Percentiles rank a stretch among this genome's conserved stretches.
phyloP scores from a whole-genome alignment of 1,139 yeast species.

The Debaryomycetaceae sp. region DNA sequence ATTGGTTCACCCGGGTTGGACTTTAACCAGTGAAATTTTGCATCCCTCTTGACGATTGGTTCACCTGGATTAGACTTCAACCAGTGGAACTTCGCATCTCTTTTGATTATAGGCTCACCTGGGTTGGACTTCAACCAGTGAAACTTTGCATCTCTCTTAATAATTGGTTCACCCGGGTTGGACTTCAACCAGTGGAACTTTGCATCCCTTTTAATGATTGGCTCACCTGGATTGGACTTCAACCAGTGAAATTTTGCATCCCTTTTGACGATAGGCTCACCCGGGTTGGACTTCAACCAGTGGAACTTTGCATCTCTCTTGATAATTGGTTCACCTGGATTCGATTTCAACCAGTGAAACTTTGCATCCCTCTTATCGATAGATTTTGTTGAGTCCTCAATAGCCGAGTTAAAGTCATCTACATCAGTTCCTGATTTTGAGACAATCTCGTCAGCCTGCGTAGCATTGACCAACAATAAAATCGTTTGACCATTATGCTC shows the following conservation, averaged over 20 bases:
- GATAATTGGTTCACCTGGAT: conserved; percentile 12
- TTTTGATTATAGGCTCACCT: conserved; percentile 13
- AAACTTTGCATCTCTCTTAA: conserved; percentile 1
- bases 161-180: conserved; percentile 5
- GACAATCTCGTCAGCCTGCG: conserved; percentile 12
- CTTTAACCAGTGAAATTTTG: conserved; percentile 7
- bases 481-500: conserved; percentile 13
- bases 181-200: conserved; percentile 7
- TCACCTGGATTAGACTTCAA: conserved; percentile 9
- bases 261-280: conserved; percentile 10
- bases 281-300: conserved; percentile 10
- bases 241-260: conserved; percentile 12
- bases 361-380: conserved; percentile 7
- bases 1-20: conserved; percentile 6
- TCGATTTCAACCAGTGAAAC: conserved; percentile 14
- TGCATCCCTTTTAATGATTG: conserved; percentile 9
- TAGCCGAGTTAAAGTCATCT: conserved; percentile 4
- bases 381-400: conserved; percentile 3
- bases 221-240: conserved; percentile 9
- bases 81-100: conserved; percentile 13
- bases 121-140: conserved; percentile 12
- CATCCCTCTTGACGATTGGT: conserved; percentile 10
- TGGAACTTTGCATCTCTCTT: conserved; percentile 12
- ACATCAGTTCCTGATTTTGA: conserved; percentile 3
- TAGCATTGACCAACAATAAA: conserved; percentile 16